Conservation (phyloP, 2,329 filamentous ascomycete species). For the Fusarium praegraminearum region DNA sequence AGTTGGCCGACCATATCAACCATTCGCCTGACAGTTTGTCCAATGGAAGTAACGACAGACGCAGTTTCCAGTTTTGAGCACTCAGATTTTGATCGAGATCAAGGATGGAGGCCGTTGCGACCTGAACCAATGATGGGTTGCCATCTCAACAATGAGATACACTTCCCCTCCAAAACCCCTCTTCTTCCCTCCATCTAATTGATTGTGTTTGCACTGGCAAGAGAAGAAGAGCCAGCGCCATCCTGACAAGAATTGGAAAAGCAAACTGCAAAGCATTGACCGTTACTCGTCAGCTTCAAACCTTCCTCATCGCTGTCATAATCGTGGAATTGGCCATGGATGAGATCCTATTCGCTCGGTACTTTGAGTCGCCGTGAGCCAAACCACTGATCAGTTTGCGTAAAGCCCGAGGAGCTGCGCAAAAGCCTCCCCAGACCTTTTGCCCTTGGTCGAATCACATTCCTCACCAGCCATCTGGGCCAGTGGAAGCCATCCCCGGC, state of each 20-base stretch:
- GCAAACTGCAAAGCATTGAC: constrained; percentile 17
- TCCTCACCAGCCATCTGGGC: constrained; percentile 48
- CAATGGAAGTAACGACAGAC: constrained; percentile 9
- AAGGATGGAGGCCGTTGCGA: constrained; percentile 24
- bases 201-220: constrained; percentile 4
- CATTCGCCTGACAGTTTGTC: constrained; percentile 8
- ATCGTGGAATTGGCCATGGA: constrained; percentile 27
- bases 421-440: constrained; percentile 30
- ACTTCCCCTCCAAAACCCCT: constrained; percentile 13
- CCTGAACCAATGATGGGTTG: constrained; percentile 27
- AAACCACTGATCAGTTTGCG: constrained; percentile 31
- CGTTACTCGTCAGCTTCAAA: constrained; percentile 40
- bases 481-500: constrained; percentile 46
- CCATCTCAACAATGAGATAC: constrained; percentile 9
- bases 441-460: constrained; percentile 46
- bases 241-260: constrained; percentile 26
- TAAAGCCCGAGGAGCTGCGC: constrained; percentile 33
- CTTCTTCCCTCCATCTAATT: constrained; percentile 13
- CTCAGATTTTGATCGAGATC: constrained; percentile 19
- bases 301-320: constrained; percentile 35
- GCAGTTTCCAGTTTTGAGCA: constrained; percentile 12
- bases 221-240: constrained; percentile 16
- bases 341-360: constrained; percentile 45
- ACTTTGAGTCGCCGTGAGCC: constrained; percentile 39
- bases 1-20: background rate